Evolutionary conservation across 2,329 filamentous ascomycete species (phyloP).

Genomic region (Teratosphaeria zuluensis): DNA sequence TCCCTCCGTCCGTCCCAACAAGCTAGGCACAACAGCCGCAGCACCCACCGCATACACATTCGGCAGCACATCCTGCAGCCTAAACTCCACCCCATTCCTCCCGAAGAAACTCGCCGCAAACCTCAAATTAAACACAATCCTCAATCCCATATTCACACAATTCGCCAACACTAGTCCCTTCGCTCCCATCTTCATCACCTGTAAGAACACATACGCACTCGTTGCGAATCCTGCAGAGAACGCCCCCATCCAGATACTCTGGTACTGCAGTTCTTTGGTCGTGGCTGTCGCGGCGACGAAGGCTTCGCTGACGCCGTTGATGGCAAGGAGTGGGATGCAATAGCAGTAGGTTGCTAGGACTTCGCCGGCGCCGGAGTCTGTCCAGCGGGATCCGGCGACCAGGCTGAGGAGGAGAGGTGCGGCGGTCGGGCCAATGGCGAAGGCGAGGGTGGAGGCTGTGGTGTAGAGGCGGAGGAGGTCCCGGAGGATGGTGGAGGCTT

Average conservation of each 20-base stretch:
- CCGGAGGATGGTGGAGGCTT: slow-evolving; percentile 45
- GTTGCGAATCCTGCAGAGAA: slow-evolving; percentile 70
- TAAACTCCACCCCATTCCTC: slow-evolving; percentile 27
- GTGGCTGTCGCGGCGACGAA: slow-evolving; percentile 85
- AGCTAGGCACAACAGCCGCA: slow-evolving; percentile 27
- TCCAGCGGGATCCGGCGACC: slow-evolving; percentile 70
- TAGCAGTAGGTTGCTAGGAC: slow-evolving; percentile 77
- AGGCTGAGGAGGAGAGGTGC: slow-evolving; percentile 64
- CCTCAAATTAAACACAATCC: slow-evolving; percentile 67
- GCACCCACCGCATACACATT: slow-evolving; percentile 26
- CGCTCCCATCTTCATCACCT: slow-evolving; percentile 61
- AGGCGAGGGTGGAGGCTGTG: slow-evolving; percentile 59
- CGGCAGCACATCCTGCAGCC: slow-evolving; percentile 19
- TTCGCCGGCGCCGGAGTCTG: slow-evolving; percentile 57
- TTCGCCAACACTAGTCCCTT: slow-evolving; percentile 78
- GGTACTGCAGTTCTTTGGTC: slow-evolving; percentile 61
- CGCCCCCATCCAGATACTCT: slow-evolving; percentile 73
- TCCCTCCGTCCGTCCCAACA: slow-evolving; percentile 25
- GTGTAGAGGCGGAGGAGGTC: slow-evolving; percentile 63
- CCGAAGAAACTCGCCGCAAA: slow-evolving; percentile 63
- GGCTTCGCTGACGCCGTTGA: slow-evolving; percentile 86
- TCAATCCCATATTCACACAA: slow-evolving; percentile 76
- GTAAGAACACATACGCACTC: slow-evolving; percentile 65
- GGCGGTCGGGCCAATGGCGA: slow-evolving; percentile 63
- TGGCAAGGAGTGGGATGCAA: slow-evolving; percentile 83